These are phyloP conservation scores for Colletotrichum incanum DNA, from an alignment of 2,329 filamentous ascomycete species.

Conservation along the genomic window DNA sequence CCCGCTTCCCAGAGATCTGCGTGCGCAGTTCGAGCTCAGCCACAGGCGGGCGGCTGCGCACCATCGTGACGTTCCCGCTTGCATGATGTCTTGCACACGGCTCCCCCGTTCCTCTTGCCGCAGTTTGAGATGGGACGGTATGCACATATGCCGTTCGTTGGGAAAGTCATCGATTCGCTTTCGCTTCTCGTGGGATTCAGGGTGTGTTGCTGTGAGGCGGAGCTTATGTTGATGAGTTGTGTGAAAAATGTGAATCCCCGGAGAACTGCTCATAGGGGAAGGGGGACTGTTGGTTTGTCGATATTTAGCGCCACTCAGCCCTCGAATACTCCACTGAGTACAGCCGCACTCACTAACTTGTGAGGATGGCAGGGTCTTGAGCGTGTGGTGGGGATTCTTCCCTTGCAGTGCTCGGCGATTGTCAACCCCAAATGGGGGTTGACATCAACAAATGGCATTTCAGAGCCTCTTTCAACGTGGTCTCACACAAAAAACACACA, in stretches of 20 bases:
- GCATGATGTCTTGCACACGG: not conserved
- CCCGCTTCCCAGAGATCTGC: not conserved
- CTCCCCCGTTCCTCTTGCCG: slow-evolving; percentile 23
- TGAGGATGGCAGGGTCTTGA: not conserved
- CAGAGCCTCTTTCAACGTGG: not conserved
- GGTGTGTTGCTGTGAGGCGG: not conserved
- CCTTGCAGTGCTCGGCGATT: not conserved
- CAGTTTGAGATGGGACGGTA: slow-evolving; percentile 13
- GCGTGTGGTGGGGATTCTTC: not conserved
- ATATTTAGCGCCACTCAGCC: not conserved
- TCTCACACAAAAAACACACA: not conserved
- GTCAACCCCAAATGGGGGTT: not conserved
- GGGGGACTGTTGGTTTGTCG: not conserved
- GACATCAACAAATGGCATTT: not conserved
- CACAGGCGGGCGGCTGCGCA: slow-evolving; percentile 28
- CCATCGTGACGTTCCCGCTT: not conserved
- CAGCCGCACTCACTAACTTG: no score
- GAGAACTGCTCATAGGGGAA: not conserved
- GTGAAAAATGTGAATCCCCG: not conserved
- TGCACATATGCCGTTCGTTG: not conserved
- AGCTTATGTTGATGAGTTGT: not conserved
- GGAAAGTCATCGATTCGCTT: not conserved
- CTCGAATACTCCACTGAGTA: slow-evolving; percentile 6
- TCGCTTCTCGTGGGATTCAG: not conserved
- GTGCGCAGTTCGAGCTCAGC: slow-evolving; percentile 21